Conservation (phyloP, 2,329 filamentous ascomycete genomes). For the Aschersonia sp. region DNA sequence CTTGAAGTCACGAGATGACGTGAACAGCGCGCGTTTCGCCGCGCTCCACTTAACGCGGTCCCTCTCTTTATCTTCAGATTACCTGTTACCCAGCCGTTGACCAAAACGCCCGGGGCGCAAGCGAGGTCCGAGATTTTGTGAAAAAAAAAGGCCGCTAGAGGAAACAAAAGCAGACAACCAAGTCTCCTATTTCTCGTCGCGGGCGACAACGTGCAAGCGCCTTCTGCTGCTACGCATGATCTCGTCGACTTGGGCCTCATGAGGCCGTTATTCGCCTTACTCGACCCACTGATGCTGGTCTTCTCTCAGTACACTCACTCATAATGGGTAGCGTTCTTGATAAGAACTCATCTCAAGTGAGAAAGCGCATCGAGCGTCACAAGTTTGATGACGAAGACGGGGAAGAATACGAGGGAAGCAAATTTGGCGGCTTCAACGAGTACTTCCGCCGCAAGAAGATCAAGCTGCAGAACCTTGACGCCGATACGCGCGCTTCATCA, state of each 20-base stretch:
- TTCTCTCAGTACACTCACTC: not conserved
- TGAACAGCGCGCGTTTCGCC: constrained; percentile 8
- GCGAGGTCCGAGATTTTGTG: too few species aligned
- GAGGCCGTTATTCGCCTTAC: not conserved
- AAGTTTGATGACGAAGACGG: constrained; percentile 68
- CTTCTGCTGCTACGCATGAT: not conserved
- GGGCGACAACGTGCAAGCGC: too few species aligned
- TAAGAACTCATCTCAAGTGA: constrained; percentile 46
- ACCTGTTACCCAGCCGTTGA: not conserved
- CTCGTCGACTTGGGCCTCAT: not conserved
- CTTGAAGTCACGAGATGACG: constrained; percentile 23
- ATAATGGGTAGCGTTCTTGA: constrained; percentile 46
- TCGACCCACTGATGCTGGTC: not conserved
- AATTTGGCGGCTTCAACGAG: constrained; percentile 78
- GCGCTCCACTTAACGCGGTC: constrained; percentile 22
- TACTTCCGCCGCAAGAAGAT: constrained; percentile 95
- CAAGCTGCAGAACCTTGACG: constrained; percentile 90
- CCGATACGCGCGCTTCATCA: constrained; percentile 53
- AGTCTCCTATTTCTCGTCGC: too few species aligned
- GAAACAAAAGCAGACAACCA: too few species aligned
- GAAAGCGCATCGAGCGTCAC: constrained; percentile 49
- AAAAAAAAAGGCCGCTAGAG: too few species aligned
- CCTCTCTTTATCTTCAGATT: not conserved
- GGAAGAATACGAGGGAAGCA: constrained; percentile 79
- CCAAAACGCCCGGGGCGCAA: too few species aligned